Base-by-base conservation (phyloP, 1,139 yeast species). In the Zygosaccharomyces sapae region DNA sequence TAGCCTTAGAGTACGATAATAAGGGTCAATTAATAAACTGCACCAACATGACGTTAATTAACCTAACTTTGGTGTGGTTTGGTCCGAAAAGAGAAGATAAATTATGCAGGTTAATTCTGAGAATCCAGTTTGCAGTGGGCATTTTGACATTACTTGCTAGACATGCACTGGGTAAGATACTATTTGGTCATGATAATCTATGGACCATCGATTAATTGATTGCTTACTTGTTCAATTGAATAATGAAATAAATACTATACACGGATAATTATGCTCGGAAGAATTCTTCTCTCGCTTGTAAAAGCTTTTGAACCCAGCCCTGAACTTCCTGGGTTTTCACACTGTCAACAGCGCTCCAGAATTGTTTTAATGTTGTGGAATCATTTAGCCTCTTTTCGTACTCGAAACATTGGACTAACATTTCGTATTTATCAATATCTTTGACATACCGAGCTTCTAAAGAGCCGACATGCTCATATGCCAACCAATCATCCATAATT, bases 341-440 rank as follows among this genome's bases (percentile, higher is more conserved):
- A 41, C 80, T 74, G 1, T 70, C 56, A 50, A 83, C 73, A 8
- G 92, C 83, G 10, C 69, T 59, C 70, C 82, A 81, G 61, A 92
- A 90, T 58, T 87, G 90, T 44, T 75, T 71, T 56, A 90, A 72
- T 57, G 80, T 75, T 55, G 79, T 79, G 45, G 68, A 67, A 45
- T 82, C 76, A 4, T 80, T 76, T 59, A 72, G 76, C 53, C 74
- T 73, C 59, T 79, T 83, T 67, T 89, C 96, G 62, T 89, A 92
- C 66, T 90, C 97, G 72, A 86, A 82, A 19, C 95, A 86, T 68
- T 92, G 97, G 55, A 86, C 79, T 55, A 90, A 73, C 80, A 92
- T 81, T 70, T 92, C 98, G 62, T 81, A 87, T 74, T 92, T 92
- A 68, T 92, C 98, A 49, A 92, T 81, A 66, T 92, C 97, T 68